phyloP scores from a whole-genome alignment of 73 alveolate genomes.

The Symbiodinium pilosum region DNA sequence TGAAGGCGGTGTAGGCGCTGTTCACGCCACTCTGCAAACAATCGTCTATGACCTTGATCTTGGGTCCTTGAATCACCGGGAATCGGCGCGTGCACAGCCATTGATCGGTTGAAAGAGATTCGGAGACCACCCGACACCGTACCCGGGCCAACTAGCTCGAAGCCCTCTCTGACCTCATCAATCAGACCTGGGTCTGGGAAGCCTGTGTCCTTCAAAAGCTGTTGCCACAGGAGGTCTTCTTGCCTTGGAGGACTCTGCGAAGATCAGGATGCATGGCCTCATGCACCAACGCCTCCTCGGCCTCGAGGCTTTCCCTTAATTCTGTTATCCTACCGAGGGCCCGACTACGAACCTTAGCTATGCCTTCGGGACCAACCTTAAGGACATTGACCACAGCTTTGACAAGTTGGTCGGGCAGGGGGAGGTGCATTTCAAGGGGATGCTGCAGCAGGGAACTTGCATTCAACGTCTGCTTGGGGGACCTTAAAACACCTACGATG shows the following conservation, averaged over 20 bases:
- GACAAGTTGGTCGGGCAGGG: background rate
- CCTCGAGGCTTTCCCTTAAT: background rate
- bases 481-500: background rate
- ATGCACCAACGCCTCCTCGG: background rate
- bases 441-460: background rate
- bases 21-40: constrained; percentile 19
- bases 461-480: background rate
- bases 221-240: constrained; percentile 11
- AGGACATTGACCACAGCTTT: background rate
- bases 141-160: constrained; percentile 6
- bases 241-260: background rate
- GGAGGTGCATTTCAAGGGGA: background rate
- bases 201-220: background rate
- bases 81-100: constrained; percentile 33
- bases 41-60: constrained; percentile 17
- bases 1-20: background rate
- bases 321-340: background rate
- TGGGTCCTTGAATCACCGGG: background rate
- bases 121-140: background rate
- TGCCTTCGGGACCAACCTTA: background rate
- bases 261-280: background rate
- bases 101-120: too few relatives aligned
- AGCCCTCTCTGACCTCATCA: constrained; percentile 11
- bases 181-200: background rate
- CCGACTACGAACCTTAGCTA: background rate